Evolutionary conservation across 768 basidiomycete genomes (phyloP).

Genomic region (Auriscalpium orientale): DNA sequence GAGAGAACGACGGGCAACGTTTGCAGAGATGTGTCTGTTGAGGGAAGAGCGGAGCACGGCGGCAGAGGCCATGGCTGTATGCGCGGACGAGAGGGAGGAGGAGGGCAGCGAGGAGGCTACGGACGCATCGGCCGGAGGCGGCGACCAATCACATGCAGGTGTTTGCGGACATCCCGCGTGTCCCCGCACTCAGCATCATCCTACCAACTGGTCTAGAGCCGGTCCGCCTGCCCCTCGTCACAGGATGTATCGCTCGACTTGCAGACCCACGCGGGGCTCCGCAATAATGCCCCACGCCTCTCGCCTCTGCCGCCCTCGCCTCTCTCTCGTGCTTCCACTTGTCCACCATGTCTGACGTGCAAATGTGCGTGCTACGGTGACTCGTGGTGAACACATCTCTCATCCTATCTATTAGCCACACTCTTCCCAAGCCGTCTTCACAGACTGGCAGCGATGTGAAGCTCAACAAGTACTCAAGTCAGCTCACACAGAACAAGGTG

Average conservation of each 20-base stretch:
- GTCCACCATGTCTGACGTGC: slow-evolving; percentile 9
- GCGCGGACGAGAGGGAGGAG: not conserved
- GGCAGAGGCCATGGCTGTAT: not conserved
- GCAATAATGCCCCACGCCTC: no score
- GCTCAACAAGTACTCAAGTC: slow-evolving; percentile 69
- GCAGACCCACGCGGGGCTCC: no score
- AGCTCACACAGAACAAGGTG: slow-evolving; percentile 74
- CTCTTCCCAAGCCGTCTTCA: slow-evolving; percentile 29
- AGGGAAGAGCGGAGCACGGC: not conserved
- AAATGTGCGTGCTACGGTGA: slow-evolving; percentile 5
- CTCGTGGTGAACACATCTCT: not conserved
- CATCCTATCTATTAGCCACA: slow-evolving; percentile 27
- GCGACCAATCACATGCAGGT: no score
- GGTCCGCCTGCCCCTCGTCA: no score
- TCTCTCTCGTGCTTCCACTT: no score
- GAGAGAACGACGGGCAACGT: slow-evolving; percentile 1
- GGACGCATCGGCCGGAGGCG: no score
- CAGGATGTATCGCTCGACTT: no score
- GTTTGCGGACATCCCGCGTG: no score
- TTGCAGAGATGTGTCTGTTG: not conserved
- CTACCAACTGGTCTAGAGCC: no score
- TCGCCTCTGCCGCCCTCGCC: no score
- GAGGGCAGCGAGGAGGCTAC: not conserved
- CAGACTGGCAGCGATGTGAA: slow-evolving; percentile 29
- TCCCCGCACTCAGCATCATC: no score